Base-by-base conservation (phyloP, 495 filamentous ascomycete species). In the Tuber brumale region DNA sequence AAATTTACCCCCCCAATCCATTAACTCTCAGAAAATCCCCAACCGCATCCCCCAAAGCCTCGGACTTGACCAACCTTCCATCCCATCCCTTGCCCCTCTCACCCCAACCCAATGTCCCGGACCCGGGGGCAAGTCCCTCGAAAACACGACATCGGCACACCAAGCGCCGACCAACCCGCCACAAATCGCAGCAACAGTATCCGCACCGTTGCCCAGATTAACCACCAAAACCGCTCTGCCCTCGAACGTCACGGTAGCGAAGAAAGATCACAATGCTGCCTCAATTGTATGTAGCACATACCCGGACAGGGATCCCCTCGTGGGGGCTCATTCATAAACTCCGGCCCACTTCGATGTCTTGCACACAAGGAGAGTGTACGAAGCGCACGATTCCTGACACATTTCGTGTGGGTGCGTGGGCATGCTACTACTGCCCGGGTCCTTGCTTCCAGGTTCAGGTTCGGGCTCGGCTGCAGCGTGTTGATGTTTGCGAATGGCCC, bases 111-210 rank as follows among this genome's bases (percentile, higher is more conserved):
- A 82, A n/a, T 71, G 71, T n/a, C 51, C 51, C 27, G n/a, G n/a
- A 0, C n/a, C 3, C 12, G n/a, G n/a, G 12, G 12, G 12, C 12
- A 31, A 31, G 51, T 31, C 51, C 72, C 31, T 66, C 66, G 76
- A 73, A 16, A 69, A 70, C 19, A 69, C 75, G 23, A 83, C 85
- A 51, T 83, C 72, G 8, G 85, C 85, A 83, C 88, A 87, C 76
- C 82, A 87, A 2, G 83, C 84, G 1, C 86, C 86, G 7, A 85
- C 85, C 27, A 89, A 73, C 6, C 86, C 86, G 7, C 87, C 88
- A 78, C 87, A 87, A 45, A 88, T 83, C 8, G 86, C 87, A 12
- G 84, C 86, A 14, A 86, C 87, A 10, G 86, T 88, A 81, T 89
- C 88, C 12, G 86, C 84, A 84, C 88, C 86, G 74, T 85, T 84